Evolutionary conservation across 2,329 filamentous ascomycete species (phyloP).

Genomic region (Rhinocladiella similis): DNA sequence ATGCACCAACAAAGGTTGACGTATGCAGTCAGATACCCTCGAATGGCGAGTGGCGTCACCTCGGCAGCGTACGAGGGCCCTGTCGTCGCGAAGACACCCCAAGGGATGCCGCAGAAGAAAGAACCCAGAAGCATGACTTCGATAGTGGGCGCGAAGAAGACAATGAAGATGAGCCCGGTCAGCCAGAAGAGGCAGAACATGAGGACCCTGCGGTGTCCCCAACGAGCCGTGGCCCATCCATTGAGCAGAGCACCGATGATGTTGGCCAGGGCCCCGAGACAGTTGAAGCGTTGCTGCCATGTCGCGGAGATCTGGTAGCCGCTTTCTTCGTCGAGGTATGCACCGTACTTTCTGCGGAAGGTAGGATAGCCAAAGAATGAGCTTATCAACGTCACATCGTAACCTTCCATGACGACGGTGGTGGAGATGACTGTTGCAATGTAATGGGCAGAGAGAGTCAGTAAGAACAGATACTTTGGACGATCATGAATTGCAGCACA

Average conservation of each 20-base stretch:
- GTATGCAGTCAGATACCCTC: constrained; percentile 60
- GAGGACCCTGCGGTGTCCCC: constrained; percentile 51
- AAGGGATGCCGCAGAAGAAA: constrained; percentile 47
- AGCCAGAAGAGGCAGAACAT: constrained; percentile 47
- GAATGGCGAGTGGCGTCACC: constrained; percentile 59
- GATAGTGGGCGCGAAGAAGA: constrained; percentile 53
- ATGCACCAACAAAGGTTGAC: constrained; percentile 65
- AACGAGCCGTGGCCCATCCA: constrained; percentile 14
- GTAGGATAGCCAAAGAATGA: constrained; percentile 33
- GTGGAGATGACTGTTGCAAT: constrained; percentile 12
- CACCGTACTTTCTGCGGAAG: constrained; percentile 45
- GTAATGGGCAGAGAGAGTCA: no score
- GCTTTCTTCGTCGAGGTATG: constrained; percentile 16
- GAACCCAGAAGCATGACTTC: constrained; percentile 49
- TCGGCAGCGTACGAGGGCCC: constrained; percentile 66
- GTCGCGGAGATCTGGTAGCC: constrained; percentile 45
- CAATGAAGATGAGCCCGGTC: constrained; percentile 50
- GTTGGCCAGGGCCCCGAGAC: constrained; percentile 6
- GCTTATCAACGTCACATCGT: constrained; percentile 31
- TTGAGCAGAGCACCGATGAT: constrained; percentile 20
- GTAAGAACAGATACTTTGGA: no score
- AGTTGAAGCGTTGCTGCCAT: constrained; percentile 48
- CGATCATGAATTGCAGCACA: no score
- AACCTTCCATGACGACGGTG: constrained; percentile 33
- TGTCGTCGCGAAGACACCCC: constrained; percentile 27